Evolutionary conservation across 1,284 basidiomycete species (phyloP).

Genomic region (Puccinia horiana): DNA sequence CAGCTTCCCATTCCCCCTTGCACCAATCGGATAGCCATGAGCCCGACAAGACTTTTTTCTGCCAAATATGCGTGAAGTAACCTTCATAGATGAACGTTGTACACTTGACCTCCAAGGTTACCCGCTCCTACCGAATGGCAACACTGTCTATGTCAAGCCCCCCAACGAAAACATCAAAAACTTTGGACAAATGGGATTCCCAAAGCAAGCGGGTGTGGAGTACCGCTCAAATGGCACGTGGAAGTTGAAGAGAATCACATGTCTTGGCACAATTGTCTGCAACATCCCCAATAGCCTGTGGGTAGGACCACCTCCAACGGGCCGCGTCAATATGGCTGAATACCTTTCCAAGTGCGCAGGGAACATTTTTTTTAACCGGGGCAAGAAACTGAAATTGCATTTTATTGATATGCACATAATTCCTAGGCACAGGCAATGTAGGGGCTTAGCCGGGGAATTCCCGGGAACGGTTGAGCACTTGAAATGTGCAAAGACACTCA

Average conservation of each 20-base stretch:
- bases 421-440: not conserved
- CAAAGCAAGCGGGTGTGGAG: not conserved
- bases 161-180: not conserved
- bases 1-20: too few species aligned
- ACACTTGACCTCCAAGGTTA: not conserved
- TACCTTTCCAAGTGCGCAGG: not conserved
- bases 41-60: not conserved
- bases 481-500: not conserved
- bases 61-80: not conserved
- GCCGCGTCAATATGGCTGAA: not conserved
- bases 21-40: too few species aligned
- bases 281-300: not conserved
- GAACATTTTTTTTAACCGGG: not conserved
- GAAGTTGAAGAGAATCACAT: not conserved
- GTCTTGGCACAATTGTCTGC: not conserved
- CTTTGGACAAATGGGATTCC: not conserved
- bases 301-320: not conserved
- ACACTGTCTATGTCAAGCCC: not conserved
- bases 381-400: not conserved
- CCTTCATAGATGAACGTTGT: too few species aligned
- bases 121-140: not conserved
- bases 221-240: not conserved
- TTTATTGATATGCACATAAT: not conserved
- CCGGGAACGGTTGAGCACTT: not conserved
- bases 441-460: not conserved